Base-by-base conservation (phyloP, 306 rosid species). In the Hippophae tibetana region DNA sequence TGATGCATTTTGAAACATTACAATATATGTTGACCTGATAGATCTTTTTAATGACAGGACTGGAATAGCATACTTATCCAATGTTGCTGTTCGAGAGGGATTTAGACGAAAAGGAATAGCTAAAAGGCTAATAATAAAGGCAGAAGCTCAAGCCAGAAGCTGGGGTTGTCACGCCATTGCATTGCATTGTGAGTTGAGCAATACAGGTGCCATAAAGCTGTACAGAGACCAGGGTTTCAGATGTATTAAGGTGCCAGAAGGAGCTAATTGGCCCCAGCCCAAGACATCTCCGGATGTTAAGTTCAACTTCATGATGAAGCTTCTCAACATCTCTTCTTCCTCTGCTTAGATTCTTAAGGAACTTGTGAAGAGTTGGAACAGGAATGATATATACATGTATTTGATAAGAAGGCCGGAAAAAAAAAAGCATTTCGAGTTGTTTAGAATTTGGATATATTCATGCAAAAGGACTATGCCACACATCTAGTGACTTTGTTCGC, bases 241-340 rank as follows among this genome's bases (percentile, higher is more conserved):
- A 69, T 56, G 70, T 58, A 71, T 93, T 49, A 88, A 78, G 76
- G 86, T 92, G 63, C 99, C 99, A 9, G 86, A 77, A 71, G 97
- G 95, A 75, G 95, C 99, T 52, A 84, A 79, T 56, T 93, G 99
- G 99, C 99, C 97, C 13, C 84, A 77, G 64, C 99, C 99, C n/a
- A 93, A 74, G 81, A 88, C 95, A 42, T 79, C 84, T n/a, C 90
- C 97, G 0, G 85, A 93, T 69, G 63, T 79, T 26, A 76, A 52
- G 57, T 93, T 86, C 83, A 69, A 60, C 72, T 88, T 93, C 83
- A 93, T 93, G 99, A 93, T 93, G 99, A 93, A 93, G 89, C 85
- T 86, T 84, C 77, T 93, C 53, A 78, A 76, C 75, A 62, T 66
- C 49, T 66, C 75, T 60, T 6, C 65, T 60, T 6, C 65, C 61